A percentile compares a stretch with the other conserved stretches of the same genome.
phyloP scores from a whole-genome alignment of 495 filamentous ascomycete species.

The Penicillium antarcticum region DNA sequence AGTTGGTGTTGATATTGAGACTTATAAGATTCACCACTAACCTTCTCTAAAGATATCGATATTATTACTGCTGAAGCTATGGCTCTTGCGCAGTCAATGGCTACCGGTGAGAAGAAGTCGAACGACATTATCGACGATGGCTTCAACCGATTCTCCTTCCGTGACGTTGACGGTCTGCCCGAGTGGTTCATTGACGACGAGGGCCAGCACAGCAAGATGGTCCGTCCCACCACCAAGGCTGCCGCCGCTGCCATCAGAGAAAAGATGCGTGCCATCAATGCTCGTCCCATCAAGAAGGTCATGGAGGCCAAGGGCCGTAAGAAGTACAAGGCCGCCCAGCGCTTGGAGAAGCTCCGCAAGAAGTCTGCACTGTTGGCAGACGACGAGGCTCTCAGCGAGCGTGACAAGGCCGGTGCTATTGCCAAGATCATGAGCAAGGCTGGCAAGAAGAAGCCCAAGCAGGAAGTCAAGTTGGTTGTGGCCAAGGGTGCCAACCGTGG shows the following conservation, averaged over 20 bases:
- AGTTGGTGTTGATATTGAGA: slow-evolving; percentile 16
- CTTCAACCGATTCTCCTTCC: slow-evolving; percentile 90
- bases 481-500: slow-evolving; percentile 83
- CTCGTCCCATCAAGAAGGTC: slow-evolving; percentile 98
- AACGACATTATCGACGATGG: slow-evolving; percentile 81
- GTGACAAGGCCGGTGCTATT: slow-evolving; percentile 88
- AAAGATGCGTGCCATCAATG: slow-evolving; percentile 89
- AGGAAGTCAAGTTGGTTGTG: slow-evolving; percentile 83
- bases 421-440: slow-evolving; percentile 76
- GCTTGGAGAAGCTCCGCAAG: slow-evolving; percentile 89
- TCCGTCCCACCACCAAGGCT: slow-evolving; percentile 84
- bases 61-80: slow-evolving; percentile 99
- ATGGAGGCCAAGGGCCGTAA: slow-evolving; percentile 92
- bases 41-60: slow-evolving; percentile 68
- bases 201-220: slow-evolving; percentile 71
- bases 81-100: slow-evolving; percentile 92
- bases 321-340: slow-evolving; percentile 90
- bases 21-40: slow-evolving; percentile 20
- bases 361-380: slow-evolving; percentile 84
- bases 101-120: slow-evolving; percentile 75
- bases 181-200: slow-evolving; percentile 99
- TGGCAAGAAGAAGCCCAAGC: slow-evolving; percentile 79
- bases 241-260: slow-evolving; percentile 93
- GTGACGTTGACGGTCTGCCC: slow-evolving; percentile 87
- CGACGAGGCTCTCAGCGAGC: slow-evolving; percentile 88